phyloP scores from a whole-genome alignment of 2,329 filamentous ascomycete species.

The Exutisphaerella laricina region DNA sequence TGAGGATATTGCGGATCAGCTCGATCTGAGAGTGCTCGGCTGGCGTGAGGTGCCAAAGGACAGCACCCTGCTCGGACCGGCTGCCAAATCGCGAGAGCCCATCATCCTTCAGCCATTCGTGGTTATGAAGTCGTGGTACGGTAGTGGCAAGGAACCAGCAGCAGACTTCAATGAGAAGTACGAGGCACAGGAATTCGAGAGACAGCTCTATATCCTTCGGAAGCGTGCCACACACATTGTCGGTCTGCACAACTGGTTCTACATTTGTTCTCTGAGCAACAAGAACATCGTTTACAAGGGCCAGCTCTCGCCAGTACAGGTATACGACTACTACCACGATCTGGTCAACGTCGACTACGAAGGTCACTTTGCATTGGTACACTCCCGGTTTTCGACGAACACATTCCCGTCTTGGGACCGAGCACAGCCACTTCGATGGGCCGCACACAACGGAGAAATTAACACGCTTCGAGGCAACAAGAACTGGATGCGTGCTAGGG shows the following conservation, averaged over 20 bases:
- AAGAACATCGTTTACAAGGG: conserved; percentile 99
- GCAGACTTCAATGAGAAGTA: conserved; percentile 72
- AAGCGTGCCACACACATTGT: conserved; percentile 95
- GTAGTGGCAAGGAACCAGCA: conserved; percentile 71
- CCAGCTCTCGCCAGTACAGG: conserved; percentile 86
- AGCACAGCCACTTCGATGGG: conserved; percentile 92
- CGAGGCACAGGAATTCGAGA: conserved; percentile 81
- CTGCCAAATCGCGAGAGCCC: conserved; percentile 88
- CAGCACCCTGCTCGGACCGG: conserved; percentile 85
- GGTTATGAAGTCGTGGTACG: conserved; percentile 79
- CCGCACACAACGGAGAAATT: conserved; percentile 97
- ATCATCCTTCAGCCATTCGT: conserved; percentile 94
- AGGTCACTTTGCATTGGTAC: conserved; percentile 91
- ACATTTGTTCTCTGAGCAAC: conserved; percentile 92
- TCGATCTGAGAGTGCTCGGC: conserved; percentile 85
- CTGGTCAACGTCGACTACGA: conserved; percentile 95
- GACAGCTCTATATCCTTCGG: conserved; percentile 86
- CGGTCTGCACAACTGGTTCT: conserved; percentile 97
- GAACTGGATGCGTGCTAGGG: conserved; percentile 98
- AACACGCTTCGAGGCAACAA: conserved; percentile 97
- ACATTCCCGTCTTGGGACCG: conserved; percentile 98
- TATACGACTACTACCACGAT: conserved; percentile 98
- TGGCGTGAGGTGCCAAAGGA: conserved; percentile 96
- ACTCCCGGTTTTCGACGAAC: conserved; percentile 97
- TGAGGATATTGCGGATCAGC: conserved; percentile 82